phyloP scores from a whole-genome alignment of 2,329 filamentous ascomycete species.

The Decorospora gaudefroyi region DNA sequence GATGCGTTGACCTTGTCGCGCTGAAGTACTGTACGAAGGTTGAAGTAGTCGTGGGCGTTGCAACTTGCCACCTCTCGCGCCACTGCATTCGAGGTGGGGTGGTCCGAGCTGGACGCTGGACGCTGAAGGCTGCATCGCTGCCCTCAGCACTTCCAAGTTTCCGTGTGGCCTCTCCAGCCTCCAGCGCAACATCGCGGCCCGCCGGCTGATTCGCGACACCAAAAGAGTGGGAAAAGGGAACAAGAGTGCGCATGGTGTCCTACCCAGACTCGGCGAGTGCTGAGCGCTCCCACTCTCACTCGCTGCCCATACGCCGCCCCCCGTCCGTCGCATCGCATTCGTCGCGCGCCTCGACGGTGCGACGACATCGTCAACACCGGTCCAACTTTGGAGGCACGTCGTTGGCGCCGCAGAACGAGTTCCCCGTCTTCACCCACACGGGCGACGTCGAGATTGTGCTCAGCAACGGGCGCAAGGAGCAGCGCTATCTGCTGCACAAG shows the following conservation, averaged over 20 bases:
- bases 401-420: slow-evolving; percentile 81
- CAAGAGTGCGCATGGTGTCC: slow-evolving; percentile 61
- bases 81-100: slow-evolving; percentile 30
- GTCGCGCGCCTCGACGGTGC: slow-evolving; percentile 57
- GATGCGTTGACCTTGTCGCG: slow-evolving; percentile 15
- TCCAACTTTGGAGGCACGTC: slow-evolving; percentile 74
- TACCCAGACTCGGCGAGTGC: slow-evolving; percentile 60
- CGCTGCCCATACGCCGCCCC: slow-evolving; percentile 64
- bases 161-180: slow-evolving; percentile 14
- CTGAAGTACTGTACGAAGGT: slow-evolving; percentile 17
- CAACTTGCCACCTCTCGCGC: slow-evolving; percentile 10
- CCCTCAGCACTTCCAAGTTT: slow-evolving; percentile 20
- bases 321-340: slow-evolving; percentile 64
- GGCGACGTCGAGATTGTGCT: slow-evolving; percentile 92
- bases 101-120: slow-evolving; percentile 17
- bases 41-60: no score
- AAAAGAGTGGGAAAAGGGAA: slow-evolving; percentile 6
- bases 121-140: slow-evolving; percentile 36
- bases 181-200: slow-evolving; percentile 11
- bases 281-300: no score
- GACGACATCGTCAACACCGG: slow-evolving; percentile 75
- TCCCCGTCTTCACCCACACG: slow-evolving; percentile 85
- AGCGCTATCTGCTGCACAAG: slow-evolving; percentile 83
- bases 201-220: slow-evolving; percentile 7
- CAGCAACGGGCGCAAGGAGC: slow-evolving; percentile 69